Conservation (phyloP, 805 yeast species). For the Lachancea kluyveri region DNA sequence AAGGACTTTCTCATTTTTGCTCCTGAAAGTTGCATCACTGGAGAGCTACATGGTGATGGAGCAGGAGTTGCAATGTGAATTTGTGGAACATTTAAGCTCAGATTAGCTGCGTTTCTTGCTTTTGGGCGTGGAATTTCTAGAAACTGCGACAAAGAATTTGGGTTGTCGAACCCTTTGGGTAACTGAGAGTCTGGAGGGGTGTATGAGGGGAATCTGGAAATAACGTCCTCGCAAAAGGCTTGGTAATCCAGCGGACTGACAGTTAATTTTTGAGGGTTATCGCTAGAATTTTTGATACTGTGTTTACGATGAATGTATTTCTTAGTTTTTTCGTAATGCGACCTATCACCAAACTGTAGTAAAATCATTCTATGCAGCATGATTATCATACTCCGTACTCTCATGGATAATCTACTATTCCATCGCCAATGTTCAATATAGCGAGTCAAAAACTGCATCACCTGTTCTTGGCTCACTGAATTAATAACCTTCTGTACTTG, state of each 20-base stretch:
- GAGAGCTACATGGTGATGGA: conserved; percentile 71
- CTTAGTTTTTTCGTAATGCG: conserved; percentile 38
- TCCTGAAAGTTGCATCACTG: conserved; percentile 29
- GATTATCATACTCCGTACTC: conserved; percentile 51
- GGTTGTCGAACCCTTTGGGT: conserved; percentile 41
- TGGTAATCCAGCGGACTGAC: conserved; percentile 85
- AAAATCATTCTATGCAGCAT: conserved; percentile 48
- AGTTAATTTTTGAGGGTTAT: conserved; percentile 30
- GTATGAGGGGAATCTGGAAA: conserved; percentile 69
- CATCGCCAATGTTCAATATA: conserved; percentile 67
- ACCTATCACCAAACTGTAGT: conserved; percentile 57
- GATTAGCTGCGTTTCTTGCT: conserved; percentile 26
- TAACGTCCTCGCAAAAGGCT: conserved; percentile 68
- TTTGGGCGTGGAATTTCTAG: conserved; percentile 52
- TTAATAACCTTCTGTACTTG: conserved; percentile 8
- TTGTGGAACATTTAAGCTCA: conserved; percentile 25
- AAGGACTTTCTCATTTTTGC: conserved; percentile 45
- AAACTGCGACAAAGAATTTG: conserved; percentile 53
- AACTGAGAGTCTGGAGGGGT: conserved; percentile 43
- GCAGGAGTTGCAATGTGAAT: conserved; percentile 71
- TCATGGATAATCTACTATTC: conserved; percentile 37
- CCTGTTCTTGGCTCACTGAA: conserved; percentile 18
- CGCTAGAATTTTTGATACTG: conserved; percentile 24
- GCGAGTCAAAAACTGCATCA: conserved; percentile 40
- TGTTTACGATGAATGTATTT: conserved; percentile 39